A percentile compares a stretch with the other conserved stretches of the same genome.
phyloP scores from a whole-genome alignment of 2,329 filamentous ascomycete species.

The Sporothrix protearum region DNA sequence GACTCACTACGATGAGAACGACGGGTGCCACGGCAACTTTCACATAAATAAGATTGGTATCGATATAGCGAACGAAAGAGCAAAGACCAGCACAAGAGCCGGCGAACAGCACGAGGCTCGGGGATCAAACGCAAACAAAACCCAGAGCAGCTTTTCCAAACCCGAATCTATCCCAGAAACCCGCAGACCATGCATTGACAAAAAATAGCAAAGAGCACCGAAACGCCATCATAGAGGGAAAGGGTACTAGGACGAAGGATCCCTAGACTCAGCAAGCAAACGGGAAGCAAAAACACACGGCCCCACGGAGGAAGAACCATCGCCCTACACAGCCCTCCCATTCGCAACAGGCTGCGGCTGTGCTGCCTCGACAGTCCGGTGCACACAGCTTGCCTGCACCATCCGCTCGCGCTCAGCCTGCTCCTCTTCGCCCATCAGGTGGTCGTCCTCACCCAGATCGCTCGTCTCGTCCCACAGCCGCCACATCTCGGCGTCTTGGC shows the following conservation, averaged over 20 bases:
- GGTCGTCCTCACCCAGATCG: conserved; percentile 84
- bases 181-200: not conserved
- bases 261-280: not conserved
- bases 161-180: not conserved
- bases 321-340: not conserved
- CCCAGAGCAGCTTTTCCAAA: not conserved
- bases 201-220: not conserved
- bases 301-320: too few relatives aligned
- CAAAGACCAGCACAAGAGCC: not conserved
- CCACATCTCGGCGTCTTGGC: conserved; percentile 66
- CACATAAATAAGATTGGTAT: not conserved
- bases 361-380: conserved; percentile 29
- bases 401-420: conserved; percentile 44
- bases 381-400: conserved; percentile 39
- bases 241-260: not conserved
- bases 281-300: not conserved
- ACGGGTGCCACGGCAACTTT: not conserved
- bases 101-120: not conserved
- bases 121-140: not conserved
- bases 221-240: not conserved
- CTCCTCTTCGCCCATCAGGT: conserved; percentile 72
- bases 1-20: not conserved
- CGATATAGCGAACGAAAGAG: not conserved
- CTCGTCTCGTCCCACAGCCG: conserved; percentile 85
- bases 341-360: not conserved